These are phyloP conservation scores for Puccinellia tenuiflora DNA, from an alignment of 176 grass and related monocot species.

Conservation along the genomic window DNA sequence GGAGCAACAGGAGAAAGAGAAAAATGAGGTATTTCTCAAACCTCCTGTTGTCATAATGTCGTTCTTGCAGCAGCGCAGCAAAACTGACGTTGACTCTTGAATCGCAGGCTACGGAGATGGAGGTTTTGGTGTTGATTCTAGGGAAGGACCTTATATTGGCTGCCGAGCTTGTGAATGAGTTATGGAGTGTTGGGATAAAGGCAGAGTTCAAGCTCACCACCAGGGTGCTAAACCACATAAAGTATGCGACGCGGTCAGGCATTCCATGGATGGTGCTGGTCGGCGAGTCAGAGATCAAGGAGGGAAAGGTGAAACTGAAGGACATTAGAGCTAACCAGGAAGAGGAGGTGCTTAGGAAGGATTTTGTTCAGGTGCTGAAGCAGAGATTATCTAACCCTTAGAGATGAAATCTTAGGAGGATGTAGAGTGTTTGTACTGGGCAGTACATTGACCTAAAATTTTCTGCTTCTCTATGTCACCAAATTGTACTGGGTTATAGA, in stretches of 20 bases:
- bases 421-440: not conserved
- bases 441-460: not conserved
- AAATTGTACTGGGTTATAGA: not conserved
- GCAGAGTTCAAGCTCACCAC: constrained; percentile 84
- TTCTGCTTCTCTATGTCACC: not conserved
- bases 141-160: constrained; percentile 79
- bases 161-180: constrained; percentile 54
- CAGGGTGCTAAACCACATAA: constrained; percentile 62
- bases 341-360: constrained; percentile 44
- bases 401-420: not conserved
- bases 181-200: constrained; percentile 92
- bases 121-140: constrained; percentile 80
- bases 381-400: constrained; percentile 33
- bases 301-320: constrained; percentile 68
- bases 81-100: not conserved
- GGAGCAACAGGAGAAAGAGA: constrained; percentile 86
- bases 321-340: constrained; percentile 58
- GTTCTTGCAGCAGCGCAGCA: not conserved
- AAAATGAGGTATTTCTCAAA: constrained; percentile 56
- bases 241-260: constrained; percentile 43
- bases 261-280: constrained; percentile 93
- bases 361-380: constrained; percentile 54
- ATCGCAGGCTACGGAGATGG: constrained; percentile 67
- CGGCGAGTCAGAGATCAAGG: constrained; percentile 48
- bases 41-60: not conserved